Evolutionary conservation across 2,329 filamentous ascomycete species (phyloP), one percentile per base, ranked within the genome.

Genomic region (Colletotrichum incanum): DNA sequence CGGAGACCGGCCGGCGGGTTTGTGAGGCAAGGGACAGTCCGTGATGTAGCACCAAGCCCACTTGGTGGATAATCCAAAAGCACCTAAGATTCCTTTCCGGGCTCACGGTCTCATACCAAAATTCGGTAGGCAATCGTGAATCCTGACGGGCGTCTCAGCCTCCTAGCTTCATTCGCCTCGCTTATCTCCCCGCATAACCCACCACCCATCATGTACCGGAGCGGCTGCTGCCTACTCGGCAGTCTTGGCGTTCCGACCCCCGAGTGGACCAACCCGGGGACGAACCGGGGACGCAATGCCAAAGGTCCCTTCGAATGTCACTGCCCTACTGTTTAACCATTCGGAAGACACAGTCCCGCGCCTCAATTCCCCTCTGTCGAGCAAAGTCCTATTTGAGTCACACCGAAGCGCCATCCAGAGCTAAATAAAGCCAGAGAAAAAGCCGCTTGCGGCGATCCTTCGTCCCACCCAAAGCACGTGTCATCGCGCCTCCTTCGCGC

Each of bases 141-240:
- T 4, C 2, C 20, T 37, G 6, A 14, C 12, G 2, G 2, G 16
- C 47, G 5, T 23, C 9, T 34, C n/a, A n/a, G 5, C 12, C 43
- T 52, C 12, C 52, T 43, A 55, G 26, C 26, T 50, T 37, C 11
- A 14, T 41, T 66, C 62, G 47, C 45, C 16, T 14, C 28, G 7
- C 34, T 9, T 34, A 28, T 23, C 20, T 31, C 39, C 23, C 37
- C 39, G 62, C 37, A 54, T 28, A 23, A 64, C 16, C 39, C 50
- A 34, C 39, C 26, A n/a, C 39, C 39, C 14, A 34, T 8, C 5
- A 37, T 31, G 37, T 28, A 58, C 6, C 39, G 50, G 28, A 31
- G 37, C 50, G 43, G 69, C 54, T 64, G 65, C 65, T 72, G 69
- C 65, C 59, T 72, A 31, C 26, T 23, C 69, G 65, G 65, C 39